Conservation (phyloP, 2,329 filamentous ascomycete species). For the Aphanoascus verrucosus region DNA sequence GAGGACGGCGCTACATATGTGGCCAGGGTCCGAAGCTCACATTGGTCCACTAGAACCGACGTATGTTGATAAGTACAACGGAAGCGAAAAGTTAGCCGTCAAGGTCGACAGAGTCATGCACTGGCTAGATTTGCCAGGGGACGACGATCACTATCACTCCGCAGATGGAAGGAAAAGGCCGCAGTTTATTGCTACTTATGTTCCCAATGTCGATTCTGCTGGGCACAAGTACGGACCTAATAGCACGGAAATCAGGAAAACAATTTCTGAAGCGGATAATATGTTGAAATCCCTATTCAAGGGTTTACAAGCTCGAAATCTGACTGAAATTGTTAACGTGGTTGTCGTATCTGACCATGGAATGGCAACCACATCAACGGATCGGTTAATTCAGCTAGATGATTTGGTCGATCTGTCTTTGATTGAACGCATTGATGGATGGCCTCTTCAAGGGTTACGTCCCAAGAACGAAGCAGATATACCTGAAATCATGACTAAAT, state of each 20-base stretch:
- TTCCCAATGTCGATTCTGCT: conserved; percentile 79
- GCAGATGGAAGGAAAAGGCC: conserved; percentile 53
- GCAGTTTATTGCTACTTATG: conserved; percentile 87
- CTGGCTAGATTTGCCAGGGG: conserved; percentile 73
- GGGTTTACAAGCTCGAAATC: conserved; percentile 68
- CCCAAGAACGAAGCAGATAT: conserved; percentile 61
- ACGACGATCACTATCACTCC: conserved; percentile 40
- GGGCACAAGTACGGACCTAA: conserved; percentile 89
- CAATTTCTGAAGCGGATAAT: conserved; percentile 66
- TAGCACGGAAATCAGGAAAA: conserved; percentile 74
- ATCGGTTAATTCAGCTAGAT: conserved; percentile 76
- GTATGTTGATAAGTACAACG: conserved; percentile 76
- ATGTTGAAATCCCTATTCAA: conserved; percentile 70
- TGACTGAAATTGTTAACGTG: conserved; percentile 83
- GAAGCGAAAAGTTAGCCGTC: conserved; percentile 57
- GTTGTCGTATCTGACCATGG: conserved; percentile 96
- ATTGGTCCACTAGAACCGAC: conserved; percentile 64
- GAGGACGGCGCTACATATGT: conserved; percentile 86
- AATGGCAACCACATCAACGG: conserved; percentile 84
- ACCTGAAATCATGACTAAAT: conserved; percentile 52
- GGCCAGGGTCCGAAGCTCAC: conserved; percentile 89
- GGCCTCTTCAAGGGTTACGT: conserved; percentile 82
- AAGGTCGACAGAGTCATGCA: conserved; percentile 73
- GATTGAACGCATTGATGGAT: conserved; percentile 80
- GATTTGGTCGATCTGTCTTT: conserved; percentile 69